Percentiles rank a stretch among this genome's conserved stretches.
Conservation (phyloP, 352 stramenopile genomes). For the Halophytophthora polymorphica region DNA sequence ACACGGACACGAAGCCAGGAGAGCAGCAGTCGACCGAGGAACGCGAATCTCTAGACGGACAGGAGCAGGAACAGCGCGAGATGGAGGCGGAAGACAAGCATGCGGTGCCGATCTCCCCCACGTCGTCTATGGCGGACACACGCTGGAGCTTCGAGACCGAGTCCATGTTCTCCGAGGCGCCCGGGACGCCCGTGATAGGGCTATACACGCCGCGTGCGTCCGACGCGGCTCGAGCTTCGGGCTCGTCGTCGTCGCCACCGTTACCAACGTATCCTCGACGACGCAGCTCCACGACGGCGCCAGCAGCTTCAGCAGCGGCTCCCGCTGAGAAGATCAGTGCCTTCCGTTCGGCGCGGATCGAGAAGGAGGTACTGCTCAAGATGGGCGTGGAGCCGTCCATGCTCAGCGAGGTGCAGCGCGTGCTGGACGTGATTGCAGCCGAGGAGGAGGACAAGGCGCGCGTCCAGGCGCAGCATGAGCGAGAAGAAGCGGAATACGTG, state of each 20-base stretch:
- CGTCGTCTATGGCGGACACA: slow-evolving; percentile 49
- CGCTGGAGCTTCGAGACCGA: slow-evolving; percentile 55
- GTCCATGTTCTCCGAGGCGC: slow-evolving; percentile 35
- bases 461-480: slow-evolving; percentile 20
- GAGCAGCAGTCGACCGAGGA: slow-evolving; percentile 7
- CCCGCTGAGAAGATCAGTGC: slow-evolving; percentile 28
- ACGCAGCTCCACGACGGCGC: slow-evolving; percentile 6
- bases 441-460: slow-evolving; percentile 49
- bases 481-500: slow-evolving; percentile 33
- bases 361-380: slow-evolving; percentile 70
- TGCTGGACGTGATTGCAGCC: slow-evolving; percentile 49
- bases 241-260: slow-evolving; percentile 8
- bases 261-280: slow-evolving; percentile 5
- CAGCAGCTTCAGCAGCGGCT: slow-evolving; percentile 6
- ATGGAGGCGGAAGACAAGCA: slow-evolving; percentile 18
- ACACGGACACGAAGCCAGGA: slow-evolving; percentile 8
- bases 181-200: slow-evolving; percentile 23
- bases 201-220: slow-evolving; percentile 16
- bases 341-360: slow-evolving; percentile 60
- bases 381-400: slow-evolving; percentile 70
- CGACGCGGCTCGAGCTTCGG: slow-evolving; percentile 6
- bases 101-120: slow-evolving; percentile 24
- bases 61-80: slow-evolving; percentile 20
- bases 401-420: slow-evolving; percentile 69
- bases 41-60: slow-evolving; percentile 4